These are phyloP conservation scores for Xylariaceae sp. DNA, from an alignment of 2,329 filamentous ascomycete species.

Conservation along the genomic window DNA sequence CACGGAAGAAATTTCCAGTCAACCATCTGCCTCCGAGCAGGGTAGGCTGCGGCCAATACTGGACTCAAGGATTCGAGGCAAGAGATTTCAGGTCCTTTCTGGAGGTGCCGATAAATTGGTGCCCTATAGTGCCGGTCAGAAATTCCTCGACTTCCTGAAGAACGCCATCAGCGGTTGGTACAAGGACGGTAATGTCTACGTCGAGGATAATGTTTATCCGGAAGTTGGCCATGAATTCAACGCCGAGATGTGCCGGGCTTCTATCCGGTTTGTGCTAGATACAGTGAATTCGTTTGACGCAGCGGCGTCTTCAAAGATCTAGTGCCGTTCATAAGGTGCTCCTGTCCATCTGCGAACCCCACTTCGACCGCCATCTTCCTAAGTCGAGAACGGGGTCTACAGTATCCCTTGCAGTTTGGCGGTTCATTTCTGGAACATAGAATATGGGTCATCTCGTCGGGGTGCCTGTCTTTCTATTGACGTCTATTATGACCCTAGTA, in stretches of 20 bases:
- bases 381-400: no score
- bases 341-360: no score
- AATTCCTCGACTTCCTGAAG: conserved; percentile 61
- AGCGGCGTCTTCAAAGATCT: conserved; percentile 28
- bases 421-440: no score
- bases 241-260: conserved; percentile 61
- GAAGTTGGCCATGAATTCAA: conserved; percentile 68
- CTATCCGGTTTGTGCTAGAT: conserved; percentile 58
- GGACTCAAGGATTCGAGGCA: conserved; percentile 51
- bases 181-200: conserved; percentile 48
- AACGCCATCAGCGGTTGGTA: conserved; percentile 50
- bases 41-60: conserved; percentile 44
- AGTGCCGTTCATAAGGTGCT: conserved; percentile 4
- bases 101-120: conserved; percentile 69
- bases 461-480: no score
- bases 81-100: conserved; percentile 61
- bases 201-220: conserved; percentile 65
- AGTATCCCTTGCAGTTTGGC: no score
- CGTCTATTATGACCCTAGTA: no score
- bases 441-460: no score
- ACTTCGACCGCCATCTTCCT: no score
- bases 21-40: conserved; percentile 37
- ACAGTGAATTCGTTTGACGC: conserved; percentile 36
- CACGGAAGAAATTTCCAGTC: conserved; percentile 36
- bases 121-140: conserved; percentile 57